Evolutionary conservation across 2,329 filamentous ascomycete species (phyloP).

Genomic region (Rutstroemia sp.): DNA sequence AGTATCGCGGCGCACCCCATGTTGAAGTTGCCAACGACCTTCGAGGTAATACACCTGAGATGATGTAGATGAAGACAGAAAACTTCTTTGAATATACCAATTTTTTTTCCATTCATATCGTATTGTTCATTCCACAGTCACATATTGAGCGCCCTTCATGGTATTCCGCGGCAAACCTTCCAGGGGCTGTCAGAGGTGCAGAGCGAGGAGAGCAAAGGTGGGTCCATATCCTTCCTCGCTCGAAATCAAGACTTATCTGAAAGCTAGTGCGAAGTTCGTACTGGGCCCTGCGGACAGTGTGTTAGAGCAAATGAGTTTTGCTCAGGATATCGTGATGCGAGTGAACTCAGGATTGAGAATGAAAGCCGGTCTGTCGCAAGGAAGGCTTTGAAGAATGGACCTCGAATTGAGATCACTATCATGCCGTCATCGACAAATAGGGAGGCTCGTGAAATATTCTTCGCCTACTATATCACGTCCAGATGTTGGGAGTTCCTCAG

Average conservation of each 20-base stretch:
- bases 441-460: slow-evolving; percentile 6
- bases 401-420: neutral
- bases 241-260: neutral
- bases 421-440: neutral
- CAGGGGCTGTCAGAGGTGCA: slow-evolving; percentile 13
- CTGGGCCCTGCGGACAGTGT: slow-evolving; percentile 2
- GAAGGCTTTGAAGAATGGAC: neutral
- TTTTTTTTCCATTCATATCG: neutral
- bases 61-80: neutral
- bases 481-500: slow-evolving; percentile 3
- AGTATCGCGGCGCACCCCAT: too few species aligned
- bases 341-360: slow-evolving; percentile 4
- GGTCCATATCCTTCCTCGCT: neutral
- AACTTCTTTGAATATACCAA: neutral
- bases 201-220: slow-evolving; percentile 13
- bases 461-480: slow-evolving; percentile 3
- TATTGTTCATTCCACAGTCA: too few species aligned
- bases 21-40: neutral
- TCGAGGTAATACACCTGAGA: too few species aligned
- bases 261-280: slow-evolving; percentile 13
- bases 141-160: neutral
- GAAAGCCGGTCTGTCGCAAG: neutral
- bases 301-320: slow-evolving; percentile 5
- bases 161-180: slow-evolving; percentile 10
- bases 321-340: slow-evolving; percentile 6